Conservation (phyloP, 805 yeast species). For the Schwanniomyces pseudopolymorphus region DNA sequence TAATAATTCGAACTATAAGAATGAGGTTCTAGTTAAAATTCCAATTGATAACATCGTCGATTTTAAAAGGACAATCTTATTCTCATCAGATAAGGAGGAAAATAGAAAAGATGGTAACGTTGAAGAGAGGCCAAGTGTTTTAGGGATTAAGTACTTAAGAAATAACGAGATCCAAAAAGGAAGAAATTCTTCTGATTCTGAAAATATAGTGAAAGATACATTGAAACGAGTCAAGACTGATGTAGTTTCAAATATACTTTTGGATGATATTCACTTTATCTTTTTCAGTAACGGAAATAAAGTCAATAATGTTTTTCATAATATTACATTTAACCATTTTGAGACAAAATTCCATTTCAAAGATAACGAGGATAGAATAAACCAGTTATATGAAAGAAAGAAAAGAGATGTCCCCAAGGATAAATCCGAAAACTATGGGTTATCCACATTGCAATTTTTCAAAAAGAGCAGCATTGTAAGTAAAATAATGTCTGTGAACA, state of each 20-base stretch:
- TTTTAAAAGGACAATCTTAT: slow-evolving; percentile 45
- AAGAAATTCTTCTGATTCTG: not conserved
- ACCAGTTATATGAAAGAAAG: slow-evolving; percentile 1
- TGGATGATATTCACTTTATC: slow-evolving; percentile 71
- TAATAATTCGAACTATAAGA: slow-evolving; percentile 64
- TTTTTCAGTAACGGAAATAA: slow-evolving; percentile 54
- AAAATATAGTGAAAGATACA: not conserved
- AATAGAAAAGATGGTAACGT: slow-evolving; percentile 3
- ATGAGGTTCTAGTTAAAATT: slow-evolving; percentile 72
- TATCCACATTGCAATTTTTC: slow-evolving; percentile 15
- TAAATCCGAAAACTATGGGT: not conserved
- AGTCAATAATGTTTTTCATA: slow-evolving; percentile 40
- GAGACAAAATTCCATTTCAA: not conserved
- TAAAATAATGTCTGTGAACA: not conserved
- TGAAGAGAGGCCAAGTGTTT: slow-evolving; percentile 24
- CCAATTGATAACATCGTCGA: slow-evolving; percentile 71
- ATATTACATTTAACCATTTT: slow-evolving; percentile 16
- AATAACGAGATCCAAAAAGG: slow-evolving; percentile 3
- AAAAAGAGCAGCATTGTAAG: not conserved
- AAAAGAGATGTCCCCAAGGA: not conserved
- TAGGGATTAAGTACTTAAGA: slow-evolving; percentile 56
- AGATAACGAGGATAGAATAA: not conserved
- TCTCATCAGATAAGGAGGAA: slow-evolving; percentile 6
- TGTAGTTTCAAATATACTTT: slow-evolving; percentile 37
- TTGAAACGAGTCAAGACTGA: not conserved